Evolutionary conservation across 2,329 filamentous ascomycete genomes (phyloP).

Genomic region (Pseudogymnoascus sp.): DNA sequence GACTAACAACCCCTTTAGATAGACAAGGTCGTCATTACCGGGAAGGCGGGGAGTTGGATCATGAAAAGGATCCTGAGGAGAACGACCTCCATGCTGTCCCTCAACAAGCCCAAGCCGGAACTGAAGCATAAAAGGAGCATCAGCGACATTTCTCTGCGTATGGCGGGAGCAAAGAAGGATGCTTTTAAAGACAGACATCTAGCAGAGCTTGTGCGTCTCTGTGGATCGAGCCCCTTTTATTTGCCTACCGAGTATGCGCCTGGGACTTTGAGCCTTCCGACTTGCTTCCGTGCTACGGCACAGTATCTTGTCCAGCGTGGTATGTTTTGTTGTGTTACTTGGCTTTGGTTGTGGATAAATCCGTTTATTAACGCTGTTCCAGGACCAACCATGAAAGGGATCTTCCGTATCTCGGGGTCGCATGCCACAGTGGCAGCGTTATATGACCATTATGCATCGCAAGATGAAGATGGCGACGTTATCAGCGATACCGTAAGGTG

Average conservation of each 20-base stretch:
- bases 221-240: conserved; percentile 55
- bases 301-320: conserved; percentile 56
- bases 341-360: background rate
- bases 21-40: conserved; percentile 11
- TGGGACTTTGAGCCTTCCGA: conserved; percentile 51
- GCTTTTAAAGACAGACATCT: conserved; percentile 45
- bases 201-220: conserved; percentile 53
- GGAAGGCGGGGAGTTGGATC: conserved; percentile 33
- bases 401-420: conserved; percentile 59
- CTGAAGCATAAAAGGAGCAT: conserved; percentile 45
- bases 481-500: conserved; percentile 52
- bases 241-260: conserved; percentile 53
- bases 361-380: conserved; percentile 14
- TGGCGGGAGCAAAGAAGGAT: conserved; percentile 38
- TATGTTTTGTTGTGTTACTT: conserved; percentile 27
- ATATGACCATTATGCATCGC: conserved; percentile 56
- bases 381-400: conserved; percentile 41
- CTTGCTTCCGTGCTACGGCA: conserved; percentile 59
- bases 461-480: conserved; percentile 38
- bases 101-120: conserved; percentile 23
- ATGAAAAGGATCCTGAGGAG: conserved; percentile 32
- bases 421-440: conserved; percentile 45
- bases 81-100: conserved; percentile 29
- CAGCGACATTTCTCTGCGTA: conserved; percentile 45
- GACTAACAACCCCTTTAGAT: conserved; percentile 1